These are phyloP conservation scores for Parietaria judaica DNA, from an alignment of 306 rosid genomes.

Conservation along the genomic window DNA sequence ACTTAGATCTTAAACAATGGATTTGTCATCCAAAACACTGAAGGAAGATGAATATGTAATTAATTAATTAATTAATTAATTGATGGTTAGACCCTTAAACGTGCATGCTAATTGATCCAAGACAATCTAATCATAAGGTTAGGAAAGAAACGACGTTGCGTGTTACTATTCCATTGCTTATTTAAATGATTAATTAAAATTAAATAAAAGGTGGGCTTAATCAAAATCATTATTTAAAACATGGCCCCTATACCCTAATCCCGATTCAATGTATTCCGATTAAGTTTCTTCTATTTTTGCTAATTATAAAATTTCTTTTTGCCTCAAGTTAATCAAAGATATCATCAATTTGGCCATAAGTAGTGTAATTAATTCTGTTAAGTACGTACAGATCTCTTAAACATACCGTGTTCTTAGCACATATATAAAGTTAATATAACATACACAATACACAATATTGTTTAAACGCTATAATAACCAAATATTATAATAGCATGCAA, in stretches of 20 bases:
- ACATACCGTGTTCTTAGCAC: too few relatives aligned
- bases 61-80: background rate
- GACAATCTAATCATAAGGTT: background rate
- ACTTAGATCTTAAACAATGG: conserved; percentile 3
- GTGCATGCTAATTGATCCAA: background rate
- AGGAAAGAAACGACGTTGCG: conserved; percentile 11
- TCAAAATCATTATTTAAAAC: conserved; percentile 4
- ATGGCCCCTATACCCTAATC: conserved; percentile 10
- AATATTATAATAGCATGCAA: too few relatives aligned
- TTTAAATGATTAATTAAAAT: conserved; percentile 3
- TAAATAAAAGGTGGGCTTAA: background rate
- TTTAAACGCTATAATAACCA: too few relatives aligned
- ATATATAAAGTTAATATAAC: too few relatives aligned
- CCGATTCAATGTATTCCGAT: conserved; percentile 6
- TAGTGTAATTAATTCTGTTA: too few relatives aligned
- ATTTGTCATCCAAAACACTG: conserved; percentile 10
- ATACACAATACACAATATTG: too few relatives aligned
- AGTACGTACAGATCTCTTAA: too few relatives aligned
- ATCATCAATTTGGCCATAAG: conserved; percentile 13
- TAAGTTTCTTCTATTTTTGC: conserved; percentile 1
- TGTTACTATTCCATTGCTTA: conserved; percentile 11
- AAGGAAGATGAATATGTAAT: background rate
- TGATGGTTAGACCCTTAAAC: conserved; percentile 7
- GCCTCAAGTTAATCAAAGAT: conserved; percentile 14
- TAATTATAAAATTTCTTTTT: conserved; percentile 2